phyloP scores from a whole-genome alignment of 192 early-diverging fungal genomes.

The Podila minutissima region DNA sequence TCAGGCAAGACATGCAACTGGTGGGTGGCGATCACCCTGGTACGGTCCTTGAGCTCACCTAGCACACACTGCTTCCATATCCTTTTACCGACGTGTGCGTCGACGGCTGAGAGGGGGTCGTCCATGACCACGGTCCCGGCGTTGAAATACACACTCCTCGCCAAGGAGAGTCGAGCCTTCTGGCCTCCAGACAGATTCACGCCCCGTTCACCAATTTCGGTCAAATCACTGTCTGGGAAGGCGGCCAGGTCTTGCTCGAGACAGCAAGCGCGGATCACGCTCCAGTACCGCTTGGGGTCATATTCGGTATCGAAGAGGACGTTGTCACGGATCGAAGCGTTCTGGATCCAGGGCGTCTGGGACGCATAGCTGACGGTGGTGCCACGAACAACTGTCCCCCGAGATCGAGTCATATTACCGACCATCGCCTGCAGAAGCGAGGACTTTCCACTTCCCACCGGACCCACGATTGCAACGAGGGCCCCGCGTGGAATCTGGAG shows the following conservation, averaged over 20 bases:
- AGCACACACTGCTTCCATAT: slow-evolving; percentile 58
- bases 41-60: slow-evolving; percentile 33
- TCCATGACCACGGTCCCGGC: slow-evolving; percentile 77
- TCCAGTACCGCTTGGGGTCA: slow-evolving; percentile 57
- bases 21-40: slow-evolving; percentile 80
- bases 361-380: slow-evolving; percentile 64
- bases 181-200: slow-evolving; percentile 86
- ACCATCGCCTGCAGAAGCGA: slow-evolving; percentile 61
- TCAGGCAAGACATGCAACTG: slow-evolving; percentile 77
- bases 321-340: slow-evolving; percentile 72
- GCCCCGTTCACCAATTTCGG: slow-evolving; percentile 76
- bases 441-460: slow-evolving; percentile 64
- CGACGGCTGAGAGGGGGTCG: slow-evolving; percentile 89
- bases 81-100: slow-evolving; percentile 61
- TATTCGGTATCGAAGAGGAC: slow-evolving; percentile 68
- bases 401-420: slow-evolving; percentile 51
- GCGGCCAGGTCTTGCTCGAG: slow-evolving; percentile 60
- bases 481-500: slow-evolving; percentile 22
- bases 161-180: slow-evolving; percentile 86
- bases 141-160: slow-evolving; percentile 81
- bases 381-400: slow-evolving; percentile 8
- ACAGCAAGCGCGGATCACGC: slow-evolving; percentile 62
- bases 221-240: slow-evolving; percentile 12
- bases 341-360: slow-evolving; percentile 67
- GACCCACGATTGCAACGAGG: slow-evolving; percentile 53